phyloP scores from a whole-genome alignment of 1,139 yeast species.

The Oligophagozyma castellii region DNA sequence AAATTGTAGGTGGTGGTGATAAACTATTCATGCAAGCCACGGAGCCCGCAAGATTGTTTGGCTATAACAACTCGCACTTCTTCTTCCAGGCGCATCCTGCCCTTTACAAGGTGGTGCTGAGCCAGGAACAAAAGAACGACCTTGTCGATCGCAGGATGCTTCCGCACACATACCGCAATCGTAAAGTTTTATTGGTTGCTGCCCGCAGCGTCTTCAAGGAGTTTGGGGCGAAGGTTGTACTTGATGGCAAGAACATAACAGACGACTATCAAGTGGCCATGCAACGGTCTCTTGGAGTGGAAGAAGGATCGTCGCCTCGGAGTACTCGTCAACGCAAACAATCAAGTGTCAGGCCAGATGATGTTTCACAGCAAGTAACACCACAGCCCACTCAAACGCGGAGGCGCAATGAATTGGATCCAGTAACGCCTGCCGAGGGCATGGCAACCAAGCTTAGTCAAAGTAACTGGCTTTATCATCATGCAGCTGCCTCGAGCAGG shows the following conservation, averaged over 20 bases:
- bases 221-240: slow-evolving; percentile 76
- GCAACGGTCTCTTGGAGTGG: slow-evolving; percentile 54
- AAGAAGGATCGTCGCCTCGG: slow-evolving; percentile 5
- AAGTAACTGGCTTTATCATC: slow-evolving; percentile 78
- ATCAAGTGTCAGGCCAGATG: neutral
- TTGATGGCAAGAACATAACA: slow-evolving; percentile 63
- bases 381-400: slow-evolving; percentile 4
- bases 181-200: slow-evolving; percentile 80
- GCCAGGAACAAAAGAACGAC: slow-evolving; percentile 70
- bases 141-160: slow-evolving; percentile 69
- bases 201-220: slow-evolving; percentile 85
- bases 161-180: slow-evolving; percentile 83
- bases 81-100: slow-evolving; percentile 70
- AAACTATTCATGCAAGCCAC: slow-evolving; percentile 81
- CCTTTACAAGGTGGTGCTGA: slow-evolving; percentile 60
- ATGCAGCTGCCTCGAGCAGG: slow-evolving; percentile 61
- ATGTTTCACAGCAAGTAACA: slow-evolving; percentile 6
- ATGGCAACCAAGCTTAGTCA: slow-evolving; percentile 33
- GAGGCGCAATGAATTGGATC: neutral
- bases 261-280: slow-evolving; percentile 86
- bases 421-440: neutral
- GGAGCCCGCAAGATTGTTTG: slow-evolving; percentile 90
- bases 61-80: slow-evolving; percentile 85
- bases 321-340: slow-evolving; percentile 6
- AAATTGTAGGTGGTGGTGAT: slow-evolving; percentile 59